Evolutionary conservation across 345 rosid genomes (phyloP).

Genomic region (Eucalyptus cloeziana): DNA sequence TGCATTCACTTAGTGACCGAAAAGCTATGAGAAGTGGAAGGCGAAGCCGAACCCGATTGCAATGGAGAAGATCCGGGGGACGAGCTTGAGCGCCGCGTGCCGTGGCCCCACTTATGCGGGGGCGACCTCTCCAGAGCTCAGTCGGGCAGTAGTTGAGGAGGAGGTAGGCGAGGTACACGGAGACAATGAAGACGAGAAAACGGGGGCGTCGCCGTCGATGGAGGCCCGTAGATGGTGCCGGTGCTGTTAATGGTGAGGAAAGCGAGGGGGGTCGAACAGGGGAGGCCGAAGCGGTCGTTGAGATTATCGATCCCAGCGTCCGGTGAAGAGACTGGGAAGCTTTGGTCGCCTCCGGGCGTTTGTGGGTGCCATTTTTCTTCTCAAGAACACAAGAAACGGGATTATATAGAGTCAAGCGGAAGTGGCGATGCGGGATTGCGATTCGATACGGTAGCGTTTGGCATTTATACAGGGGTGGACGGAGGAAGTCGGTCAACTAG

Average conservation of each 20-base stretch:
- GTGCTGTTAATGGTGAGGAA: background rate
- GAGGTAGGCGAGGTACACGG: background rate
- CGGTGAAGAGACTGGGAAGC: background rate
- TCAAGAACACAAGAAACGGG: accelerated
- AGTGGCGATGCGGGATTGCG: background rate
- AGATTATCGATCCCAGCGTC: accelerated
- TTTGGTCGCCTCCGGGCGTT: background rate
- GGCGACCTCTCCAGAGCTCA: background rate
- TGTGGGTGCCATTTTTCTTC: background rate
- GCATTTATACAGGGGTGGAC: background rate
- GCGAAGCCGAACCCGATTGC: background rate
- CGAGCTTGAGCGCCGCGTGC: background rate
- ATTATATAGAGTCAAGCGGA: background rate
- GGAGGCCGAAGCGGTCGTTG: background rate
- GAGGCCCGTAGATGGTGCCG: background rate
- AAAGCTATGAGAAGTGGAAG: background rate
- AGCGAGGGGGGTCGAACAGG: background rate
- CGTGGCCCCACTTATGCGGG: background rate
- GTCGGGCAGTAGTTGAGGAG: background rate
- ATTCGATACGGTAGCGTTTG: background rate
- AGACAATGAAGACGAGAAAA: background rate
- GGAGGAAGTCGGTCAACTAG: background rate
- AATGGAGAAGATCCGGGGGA: background rate
- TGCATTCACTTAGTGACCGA: accelerated
- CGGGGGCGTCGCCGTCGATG: background rate